Base-by-base conservation (phyloP, 2,329 filamentous ascomycete species). In the Cyanodermella asteris region DNA sequence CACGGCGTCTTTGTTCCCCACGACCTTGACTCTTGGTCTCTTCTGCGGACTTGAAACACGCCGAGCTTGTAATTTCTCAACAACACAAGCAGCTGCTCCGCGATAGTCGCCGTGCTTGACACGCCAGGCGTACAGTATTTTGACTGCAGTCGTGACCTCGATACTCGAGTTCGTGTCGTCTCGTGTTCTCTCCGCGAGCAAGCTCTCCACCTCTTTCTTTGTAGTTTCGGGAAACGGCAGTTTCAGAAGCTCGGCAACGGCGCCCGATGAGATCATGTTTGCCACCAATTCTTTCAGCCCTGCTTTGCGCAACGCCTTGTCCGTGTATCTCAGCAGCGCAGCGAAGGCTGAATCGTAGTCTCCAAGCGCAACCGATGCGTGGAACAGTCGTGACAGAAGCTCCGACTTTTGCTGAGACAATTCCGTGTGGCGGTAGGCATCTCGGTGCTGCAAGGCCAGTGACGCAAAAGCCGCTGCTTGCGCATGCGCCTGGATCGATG, bases 91-190 rank as follows among this genome's bases (percentile, higher is more conserved):
- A 1, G 66, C 63, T 3, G 67, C 68, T 25, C 84, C 87, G 22
- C 84, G 76, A 57, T 81, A 91, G 50, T 94, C 77, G 39, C 69
- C 68, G 36, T 72, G 72, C 33, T 70, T 70, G 35, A 91, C 72
- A 25, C 87, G 70, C 67, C 84, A 93, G 3, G 82, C 72, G 45
- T 93, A 91, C 23, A 94, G 64, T 28, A 93, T 73, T 39, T 84
- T 65, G 16, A 51, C 36, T 11, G n/a, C n/a, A n/a, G n/a, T n/a
- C n/a, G n/a, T n/a, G n/a, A n/a, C n/a, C n/a, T n/a, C n/a, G n/a
- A n/a, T n/a, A n/a, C n/a, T n/a, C n/a, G n/a, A 62, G 28, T 78
- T 73, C 21, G 66, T 55, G 18, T 72, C 67, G 28, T 65, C 63
- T 34, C 65, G 65, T 43, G 76, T 80, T 38, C 77, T 66, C 18